A percentile compares a stretch with the other conserved stretches of the same genome.
These are phyloP conservation scores for Fagopyrum homotropicum DNA, from an alignment of 148 eudicot species.

Conservation along the genomic window DNA sequence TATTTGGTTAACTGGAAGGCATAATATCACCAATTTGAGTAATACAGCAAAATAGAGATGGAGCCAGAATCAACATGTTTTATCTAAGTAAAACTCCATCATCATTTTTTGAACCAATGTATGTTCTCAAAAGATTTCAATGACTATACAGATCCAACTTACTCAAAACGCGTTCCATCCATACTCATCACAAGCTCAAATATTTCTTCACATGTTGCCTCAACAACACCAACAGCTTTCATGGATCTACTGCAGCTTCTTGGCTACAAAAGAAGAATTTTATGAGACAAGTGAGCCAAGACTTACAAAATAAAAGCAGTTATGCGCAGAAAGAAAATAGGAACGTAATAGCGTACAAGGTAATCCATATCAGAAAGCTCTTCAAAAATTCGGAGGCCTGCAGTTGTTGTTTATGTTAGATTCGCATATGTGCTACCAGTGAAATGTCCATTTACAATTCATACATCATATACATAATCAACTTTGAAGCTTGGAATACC, in stretches of 20 bases:
- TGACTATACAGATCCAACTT: not conserved
- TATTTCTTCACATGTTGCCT: conserved; percentile 92
- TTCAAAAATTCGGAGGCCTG: conserved; percentile 98
- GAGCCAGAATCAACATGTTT: not conserved
- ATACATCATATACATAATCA: not conserved
- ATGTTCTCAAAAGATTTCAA: not conserved
- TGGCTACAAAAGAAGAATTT: conserved; percentile 49
- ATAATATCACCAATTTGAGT: no score
- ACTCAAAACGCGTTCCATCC: conserved; percentile 76
- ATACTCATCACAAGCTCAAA: conserved; percentile 99
- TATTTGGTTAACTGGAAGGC: no score
- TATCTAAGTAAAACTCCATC: not conserved
- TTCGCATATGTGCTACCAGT: not conserved
- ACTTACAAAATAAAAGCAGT: not conserved
- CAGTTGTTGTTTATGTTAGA: conserved; percentile 17
- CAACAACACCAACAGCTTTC: conserved; percentile 99
- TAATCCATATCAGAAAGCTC: conserved; percentile 96
- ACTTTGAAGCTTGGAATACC: conserved; percentile 29
- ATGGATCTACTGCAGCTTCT: conserved; percentile 99
- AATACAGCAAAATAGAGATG: not conserved
- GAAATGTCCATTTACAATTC: not conserved
- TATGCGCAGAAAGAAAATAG: not conserved
- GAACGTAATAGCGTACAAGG: conserved; percentile 50
- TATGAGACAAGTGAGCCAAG: not conserved
- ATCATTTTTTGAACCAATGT: not conserved